Evolutionary conservation across 2,329 filamentous ascomycete species (phyloP).

Genomic region (Metarhizium anisopliae): DNA sequence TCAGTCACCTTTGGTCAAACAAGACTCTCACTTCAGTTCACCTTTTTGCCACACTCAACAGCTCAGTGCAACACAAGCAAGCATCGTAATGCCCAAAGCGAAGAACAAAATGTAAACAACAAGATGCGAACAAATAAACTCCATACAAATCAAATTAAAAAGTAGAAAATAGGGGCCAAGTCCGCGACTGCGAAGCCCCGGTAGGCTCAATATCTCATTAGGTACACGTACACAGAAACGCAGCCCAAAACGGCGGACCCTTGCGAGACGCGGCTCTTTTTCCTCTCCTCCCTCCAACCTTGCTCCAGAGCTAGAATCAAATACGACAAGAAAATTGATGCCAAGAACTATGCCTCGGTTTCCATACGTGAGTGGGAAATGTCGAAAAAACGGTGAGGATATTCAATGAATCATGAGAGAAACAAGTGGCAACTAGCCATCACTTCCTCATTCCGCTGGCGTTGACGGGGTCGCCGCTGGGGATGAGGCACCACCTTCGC

Average conservation of each 20-base stretch:
- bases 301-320: conserved; percentile 13
- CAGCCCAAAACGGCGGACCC: conserved; percentile 3
- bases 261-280: conserved; percentile 7
- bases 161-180: conserved; percentile 13
- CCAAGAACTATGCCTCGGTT: not conserved
- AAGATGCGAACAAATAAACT: conserved; percentile 13
- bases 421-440: not conserved
- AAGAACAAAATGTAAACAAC: not conserved
- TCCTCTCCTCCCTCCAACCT: conserved; percentile 5
- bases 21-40: not conserved
- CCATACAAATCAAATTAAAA: conserved; percentile 22
- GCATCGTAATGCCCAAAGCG: not conserved
- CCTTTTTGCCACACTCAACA: not conserved
- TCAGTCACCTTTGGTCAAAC: not conserved
- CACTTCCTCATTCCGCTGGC: conserved; percentile 22
- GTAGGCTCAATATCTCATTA: conserved; percentile 26
- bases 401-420: not conserved
- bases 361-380: not conserved
- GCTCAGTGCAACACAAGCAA: not conserved
- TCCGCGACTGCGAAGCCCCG: conserved; percentile 17
- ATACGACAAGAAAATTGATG: conserved; percentile 7
- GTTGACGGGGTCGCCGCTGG: conserved; percentile 43
- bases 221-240: conserved; percentile 22
- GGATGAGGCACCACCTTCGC: conserved; percentile 46
- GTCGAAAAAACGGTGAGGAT: not conserved